phyloP scores from a whole-genome alignment of 257 asterid genomes.

The Cinchona pubescens region DNA sequence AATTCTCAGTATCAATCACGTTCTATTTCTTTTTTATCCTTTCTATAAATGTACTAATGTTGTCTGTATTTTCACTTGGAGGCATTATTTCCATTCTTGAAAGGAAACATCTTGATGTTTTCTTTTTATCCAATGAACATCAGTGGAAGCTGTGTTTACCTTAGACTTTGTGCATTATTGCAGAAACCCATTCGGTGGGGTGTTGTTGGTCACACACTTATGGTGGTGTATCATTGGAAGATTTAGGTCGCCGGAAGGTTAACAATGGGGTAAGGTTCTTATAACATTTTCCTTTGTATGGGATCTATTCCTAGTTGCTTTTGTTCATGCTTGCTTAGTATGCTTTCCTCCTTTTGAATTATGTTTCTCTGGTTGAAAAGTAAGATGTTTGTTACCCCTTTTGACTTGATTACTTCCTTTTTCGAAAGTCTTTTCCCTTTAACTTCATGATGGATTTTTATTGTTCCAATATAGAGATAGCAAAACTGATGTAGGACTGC shows the following conservation, averaged over 20 bases:
- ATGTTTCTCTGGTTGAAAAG: too few relatives aligned
- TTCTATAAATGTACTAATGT: not conserved
- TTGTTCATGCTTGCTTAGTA: too few relatives aligned
- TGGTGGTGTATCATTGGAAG: too few relatives aligned
- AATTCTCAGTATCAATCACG: not conserved
- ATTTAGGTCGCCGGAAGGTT: conserved; percentile 77
- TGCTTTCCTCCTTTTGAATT: too few relatives aligned
- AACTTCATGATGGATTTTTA: not conserved
- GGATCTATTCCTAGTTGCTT: not conserved
- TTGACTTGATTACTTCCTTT: too few relatives aligned
- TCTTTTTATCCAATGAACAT: not conserved
- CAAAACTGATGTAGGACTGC: not conserved
- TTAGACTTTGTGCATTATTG: conserved; percentile 21
- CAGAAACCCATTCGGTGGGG: conserved; percentile 98
- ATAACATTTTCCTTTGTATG: conserved; percentile 1
- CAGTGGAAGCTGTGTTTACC: not conserved
- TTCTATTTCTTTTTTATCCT: not conserved
- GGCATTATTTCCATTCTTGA: not conserved
- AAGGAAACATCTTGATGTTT: not conserved
- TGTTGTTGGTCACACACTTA: conserved; percentile 68
- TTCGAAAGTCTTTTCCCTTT: not conserved
- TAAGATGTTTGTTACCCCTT: too few relatives aligned
- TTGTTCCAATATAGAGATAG: not conserved
- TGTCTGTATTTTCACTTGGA: not conserved
- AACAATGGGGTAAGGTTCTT: conserved; percentile 60